Evolutionary conservation across 2,329 filamentous ascomycete genomes (phyloP), one percentile per base, ranked within the genome.

Genomic region (Calonectria crousiana): DNA sequence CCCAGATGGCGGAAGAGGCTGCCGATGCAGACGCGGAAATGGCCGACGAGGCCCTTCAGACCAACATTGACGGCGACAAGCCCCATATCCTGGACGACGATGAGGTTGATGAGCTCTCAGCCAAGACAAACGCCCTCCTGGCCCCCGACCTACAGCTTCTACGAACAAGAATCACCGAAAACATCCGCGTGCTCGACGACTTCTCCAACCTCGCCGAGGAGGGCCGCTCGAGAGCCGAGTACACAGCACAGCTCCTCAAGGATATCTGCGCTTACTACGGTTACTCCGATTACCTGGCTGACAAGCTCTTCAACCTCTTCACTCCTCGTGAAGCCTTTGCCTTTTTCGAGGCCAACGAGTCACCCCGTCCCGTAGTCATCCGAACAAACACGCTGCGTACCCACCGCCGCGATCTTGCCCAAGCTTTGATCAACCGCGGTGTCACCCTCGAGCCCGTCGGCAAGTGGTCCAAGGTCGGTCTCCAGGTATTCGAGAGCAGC

Each of bases 271-370:
- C 94, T 71, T 99, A 99, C 89, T 99, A 99, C 84, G 96, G 96
- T 74, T 99, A 99, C 88, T 97, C 95, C 4, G 92, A 94, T 47
- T 98, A 94, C 86, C 90, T 99, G n/a, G 97, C 96, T 6, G 95
- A 98, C 86, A 99, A 98, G 89, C 92, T 99, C 20, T 95, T 96
- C 87, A 93, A 94, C 82, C 92, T 99, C 9, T 98, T 99, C 87
- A 92, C 95, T 1, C 95, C 97, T 0, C 93, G 94, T 80, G 97
- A 99, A 87, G 97, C 97, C 0, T 97, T 98, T 80, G 96, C 96
- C 69, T 99, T 99, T 87, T 98, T 99, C 87, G 97, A 99, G 87
- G 96, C 96, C 81, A 99, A 99, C 92, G 97, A 99, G 87, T 95
- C 95, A 34, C 92, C 95, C 18, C 92, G 97, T 67, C 97, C 97